Percentiles rank a stretch among this genome's conserved stretches.
Evolutionary conservation across 2,329 filamentous ascomycete species (phyloP).

Genomic region (Aspergillus fumigatiaffinis): DNA sequence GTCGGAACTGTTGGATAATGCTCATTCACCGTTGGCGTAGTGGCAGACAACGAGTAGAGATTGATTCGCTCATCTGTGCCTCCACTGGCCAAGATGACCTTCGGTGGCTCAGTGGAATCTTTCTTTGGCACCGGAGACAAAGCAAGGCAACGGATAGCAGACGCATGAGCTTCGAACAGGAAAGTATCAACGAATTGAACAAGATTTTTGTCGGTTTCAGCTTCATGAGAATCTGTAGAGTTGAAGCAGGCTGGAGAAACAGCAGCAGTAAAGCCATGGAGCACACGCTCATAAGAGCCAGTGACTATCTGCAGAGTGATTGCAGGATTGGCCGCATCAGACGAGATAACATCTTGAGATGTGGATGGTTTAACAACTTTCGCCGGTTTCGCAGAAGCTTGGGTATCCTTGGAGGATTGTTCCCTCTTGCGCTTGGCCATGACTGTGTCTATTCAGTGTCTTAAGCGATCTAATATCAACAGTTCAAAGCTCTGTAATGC

Average conservation of each 20-base stretch:
- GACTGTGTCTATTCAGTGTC: slow-evolving; percentile 1
- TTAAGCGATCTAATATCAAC: background rate
- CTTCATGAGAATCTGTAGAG: slow-evolving; percentile 19
- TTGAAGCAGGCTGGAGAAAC: slow-evolving; percentile 45
- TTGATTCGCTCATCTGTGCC: slow-evolving; percentile 94
- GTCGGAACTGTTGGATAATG: slow-evolving; percentile 59
- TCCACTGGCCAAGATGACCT: slow-evolving; percentile 84
- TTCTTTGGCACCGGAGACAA: slow-evolving; percentile 69
- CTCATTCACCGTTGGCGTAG: slow-evolving; percentile 56
- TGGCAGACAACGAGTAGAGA: slow-evolving; percentile 79
- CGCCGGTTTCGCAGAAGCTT: slow-evolving; percentile 20
- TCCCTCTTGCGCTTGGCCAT: slow-evolving; percentile 48
- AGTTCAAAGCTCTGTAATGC: background rate
- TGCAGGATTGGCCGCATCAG: slow-evolving; percentile 26
- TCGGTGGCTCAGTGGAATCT: slow-evolving; percentile 59
- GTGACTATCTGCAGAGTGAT: slow-evolving; percentile 81
- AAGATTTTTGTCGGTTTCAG: slow-evolving; percentile 26
- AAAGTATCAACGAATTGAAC: slow-evolving; percentile 85
- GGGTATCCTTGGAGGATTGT: slow-evolving; percentile 24
- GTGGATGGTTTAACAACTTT: slow-evolving; percentile 33
- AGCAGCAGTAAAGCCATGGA: slow-evolving; percentile 84
- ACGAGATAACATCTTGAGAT: slow-evolving; percentile 14
- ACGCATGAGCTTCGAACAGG: slow-evolving; percentile 88
- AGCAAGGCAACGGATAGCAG: slow-evolving; percentile 83
- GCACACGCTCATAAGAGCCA: slow-evolving; percentile 87